Evolutionary conservation across 164 flowering plant species (phyloP), one percentile per base, ranked within the genome.

Genomic region (Brasenia schreberi): DNA sequence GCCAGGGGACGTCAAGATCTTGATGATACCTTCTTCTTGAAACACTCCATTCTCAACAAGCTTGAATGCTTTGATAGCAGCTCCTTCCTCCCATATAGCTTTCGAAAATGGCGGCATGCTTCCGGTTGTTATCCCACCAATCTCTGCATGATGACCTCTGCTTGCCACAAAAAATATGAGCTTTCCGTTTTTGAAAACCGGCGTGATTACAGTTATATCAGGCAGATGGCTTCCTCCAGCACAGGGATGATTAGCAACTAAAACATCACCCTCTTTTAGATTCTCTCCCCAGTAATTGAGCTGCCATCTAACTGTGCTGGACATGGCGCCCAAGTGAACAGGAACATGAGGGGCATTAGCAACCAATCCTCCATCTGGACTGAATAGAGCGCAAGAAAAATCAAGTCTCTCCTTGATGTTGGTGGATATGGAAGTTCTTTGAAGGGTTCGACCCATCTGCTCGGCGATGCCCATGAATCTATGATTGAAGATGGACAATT

Each of bases 331-430:
- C 18, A 94, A 79, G 72, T 94, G 99, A 49, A 94, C 99, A 3
- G 99, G 97, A 49, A 94, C 99, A 74, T 94, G 99, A 19, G 99
- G 99, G 0, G 99, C 99, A 84, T 94, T 94, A 23, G 99, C 99
- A 59, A 91, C 97, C 11, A 94, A 77, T 43, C 99, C 99, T 5
- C 97, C 97, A 77, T 91, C 87, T 43, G 99, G 99, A 67, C 84
- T 90, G 74, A 94, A 94, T 27, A 94, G 86, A 52, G 99, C 97
- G 77, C 99, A 94, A 62, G 99, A 94, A 72, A 94, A 94, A 78
- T 94, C 97, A 58, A 94, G 83, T 27, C 99, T 78, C 72, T 94
- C 99, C 71, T 94, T 94, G 68, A 94, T 94, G 71, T 94, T 94
- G 62, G 99, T 94, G 62, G 99, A 94, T 63, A 94, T 91, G 63